A percentile compares a stretch with the other conserved stretches of the same genome.
phyloP scores from a whole-genome alignment of 2,329 filamentous ascomycete species.

The Cylindrodendrum hubeiense region DNA sequence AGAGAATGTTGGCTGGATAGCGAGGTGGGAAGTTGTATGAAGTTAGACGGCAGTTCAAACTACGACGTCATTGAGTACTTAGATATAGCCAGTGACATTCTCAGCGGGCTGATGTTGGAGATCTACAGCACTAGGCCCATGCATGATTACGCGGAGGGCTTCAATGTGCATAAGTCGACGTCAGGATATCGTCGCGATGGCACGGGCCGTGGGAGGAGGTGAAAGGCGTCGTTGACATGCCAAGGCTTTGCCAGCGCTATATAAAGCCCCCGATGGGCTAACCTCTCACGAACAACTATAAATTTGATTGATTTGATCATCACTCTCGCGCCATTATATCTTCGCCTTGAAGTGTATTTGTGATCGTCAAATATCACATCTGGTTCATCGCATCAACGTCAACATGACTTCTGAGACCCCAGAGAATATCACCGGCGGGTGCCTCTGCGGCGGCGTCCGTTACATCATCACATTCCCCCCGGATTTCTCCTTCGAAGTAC shows the following conservation, averaged over 20 bases:
- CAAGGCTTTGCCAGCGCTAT: slow-evolving; percentile 9
- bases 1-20: slow-evolving; percentile 82
- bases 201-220: background rate
- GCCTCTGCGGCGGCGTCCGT: slow-evolving; percentile 63
- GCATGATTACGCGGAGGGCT: slow-evolving; percentile 5
- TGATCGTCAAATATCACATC: background rate
- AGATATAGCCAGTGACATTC: background rate
- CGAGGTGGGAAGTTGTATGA: slow-evolving; percentile 77
- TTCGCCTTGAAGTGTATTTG: background rate
- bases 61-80: background rate
- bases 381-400: background rate
- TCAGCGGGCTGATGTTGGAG: background rate
- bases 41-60: background rate
- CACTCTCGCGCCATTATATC: background rate
- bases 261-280: slow-evolving; percentile 30
- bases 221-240: slow-evolving; percentile 48
- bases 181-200: slow-evolving; percentile 1
- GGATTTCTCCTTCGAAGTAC: slow-evolving; percentile 58
- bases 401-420: slow-evolving; percentile 47
- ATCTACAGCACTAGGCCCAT: slow-evolving; percentile 16
- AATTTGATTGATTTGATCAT: slow-evolving; percentile 9
- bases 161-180: slow-evolving; percentile 1
- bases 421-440: slow-evolving; percentile 60
- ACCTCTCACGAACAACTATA: slow-evolving; percentile 19
- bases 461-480: slow-evolving; percentile 61